Evolutionary conservation across 169 alveolate species (phyloP).

Genomic region (Theileria parva): DNA sequence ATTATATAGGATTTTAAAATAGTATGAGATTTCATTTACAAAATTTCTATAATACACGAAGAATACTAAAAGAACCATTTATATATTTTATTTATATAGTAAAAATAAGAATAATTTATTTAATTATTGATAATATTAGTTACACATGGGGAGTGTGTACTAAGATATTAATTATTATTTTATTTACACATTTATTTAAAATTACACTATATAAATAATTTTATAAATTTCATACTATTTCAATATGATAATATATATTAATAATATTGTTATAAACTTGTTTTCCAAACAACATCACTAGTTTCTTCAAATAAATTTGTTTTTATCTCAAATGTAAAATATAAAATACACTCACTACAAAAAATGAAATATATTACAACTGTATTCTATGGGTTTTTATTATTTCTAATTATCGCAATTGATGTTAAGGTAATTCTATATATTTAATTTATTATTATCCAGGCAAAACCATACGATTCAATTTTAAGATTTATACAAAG

Average conservation of each 20-base stretch:
- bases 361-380: background rate
- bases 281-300: background rate
- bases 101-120: too few relatives aligned
- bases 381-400: background rate
- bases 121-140: background rate
- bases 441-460: background rate
- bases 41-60: background rate
- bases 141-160: constrained; percentile 8
- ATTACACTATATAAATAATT: background rate
- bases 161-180: background rate
- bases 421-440: background rate
- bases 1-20: background rate
- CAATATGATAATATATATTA: background rate
- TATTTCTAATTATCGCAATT: background rate
- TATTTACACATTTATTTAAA: background rate
- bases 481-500: background rate
- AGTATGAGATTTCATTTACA: background rate
- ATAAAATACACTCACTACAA: background rate
- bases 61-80: too few relatives aligned
- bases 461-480: constrained; percentile 1
- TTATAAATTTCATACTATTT: background rate
- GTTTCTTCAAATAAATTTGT: background rate
- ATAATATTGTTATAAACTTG: background rate
- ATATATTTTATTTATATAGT: too few relatives aligned
- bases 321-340: background rate